Evolutionary conservation across 306 rosid genomes (phyloP).

Genomic region (Abrus precatorius): DNA sequence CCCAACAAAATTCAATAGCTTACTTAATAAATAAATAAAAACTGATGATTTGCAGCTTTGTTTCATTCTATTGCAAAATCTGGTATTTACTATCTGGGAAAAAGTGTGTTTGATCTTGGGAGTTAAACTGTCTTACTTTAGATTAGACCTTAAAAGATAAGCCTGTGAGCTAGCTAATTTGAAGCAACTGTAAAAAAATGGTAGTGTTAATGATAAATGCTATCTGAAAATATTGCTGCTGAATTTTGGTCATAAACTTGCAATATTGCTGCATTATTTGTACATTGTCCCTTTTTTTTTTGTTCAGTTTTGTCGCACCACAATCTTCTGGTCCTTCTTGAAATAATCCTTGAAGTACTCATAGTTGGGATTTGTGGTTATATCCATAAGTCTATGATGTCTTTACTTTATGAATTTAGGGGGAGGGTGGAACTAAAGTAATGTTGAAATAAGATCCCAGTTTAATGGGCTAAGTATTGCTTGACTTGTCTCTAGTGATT

Average conservation of each 20-base stretch:
- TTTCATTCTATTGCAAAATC: constrained; percentile 1
- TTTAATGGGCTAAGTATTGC: constrained; percentile 9
- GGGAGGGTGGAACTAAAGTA: neutral
- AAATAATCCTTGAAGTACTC: constrained; percentile 16
- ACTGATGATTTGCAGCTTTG: neutral
- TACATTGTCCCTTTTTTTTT: neutral
- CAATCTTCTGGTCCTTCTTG: neutral
- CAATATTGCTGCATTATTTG: neutral
- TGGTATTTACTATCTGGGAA: neutral
- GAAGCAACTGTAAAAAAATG: constrained; percentile 15
- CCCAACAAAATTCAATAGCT: neutral
- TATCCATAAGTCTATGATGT: neutral
- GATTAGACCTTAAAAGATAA: neutral
- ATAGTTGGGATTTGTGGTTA: constrained; percentile 8
- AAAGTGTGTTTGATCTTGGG: neutral
- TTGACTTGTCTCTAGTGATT: constrained; percentile 58
- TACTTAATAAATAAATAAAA: neutral
- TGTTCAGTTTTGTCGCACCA: neutral
- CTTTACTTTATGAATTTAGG: constrained; percentile 11
- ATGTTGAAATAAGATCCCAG: neutral
- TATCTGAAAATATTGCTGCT: constrained; percentile 7
- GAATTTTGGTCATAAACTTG: neutral
- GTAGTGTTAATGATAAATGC: neutral
- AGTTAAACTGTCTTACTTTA: neutral
- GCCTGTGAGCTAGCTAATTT: constrained; percentile 15